Evolutionary conservation across 164 flowering plant genomes (phyloP).

Genomic region (Chimonanthus salicifolius): DNA sequence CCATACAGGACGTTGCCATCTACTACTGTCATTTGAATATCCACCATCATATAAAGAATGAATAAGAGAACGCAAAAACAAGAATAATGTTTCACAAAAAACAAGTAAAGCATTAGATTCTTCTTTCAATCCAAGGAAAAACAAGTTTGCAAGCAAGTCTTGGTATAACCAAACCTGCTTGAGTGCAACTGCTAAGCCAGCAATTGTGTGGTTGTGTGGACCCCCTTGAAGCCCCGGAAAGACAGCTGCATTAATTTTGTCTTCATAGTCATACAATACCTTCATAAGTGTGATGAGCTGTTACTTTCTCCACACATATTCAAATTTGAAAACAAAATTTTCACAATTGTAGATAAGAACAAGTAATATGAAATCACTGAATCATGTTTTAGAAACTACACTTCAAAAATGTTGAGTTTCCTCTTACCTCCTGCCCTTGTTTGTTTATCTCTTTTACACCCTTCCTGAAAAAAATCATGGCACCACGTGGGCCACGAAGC

Average conservation of each 20-base stretch:
- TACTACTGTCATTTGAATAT: too few species aligned
- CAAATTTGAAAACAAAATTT: too few species aligned
- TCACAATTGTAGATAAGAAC: too few species aligned
- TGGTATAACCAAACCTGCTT: constrained; percentile 56
- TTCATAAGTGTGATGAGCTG: constrained; percentile 18
- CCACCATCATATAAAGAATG: too few species aligned
- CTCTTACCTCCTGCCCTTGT: constrained; percentile 69
- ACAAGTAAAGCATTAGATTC: too few species aligned
- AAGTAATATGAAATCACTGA: neutral
- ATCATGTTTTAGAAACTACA: too few species aligned
- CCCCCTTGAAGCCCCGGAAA: constrained; percentile 99
- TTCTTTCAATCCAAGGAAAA: too few species aligned
- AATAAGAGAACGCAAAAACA: too few species aligned
- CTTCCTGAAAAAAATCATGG: constrained; percentile 89
- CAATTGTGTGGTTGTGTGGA: constrained; percentile 96
- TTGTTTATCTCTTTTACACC: constrained; percentile 86
- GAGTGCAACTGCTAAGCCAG: constrained; percentile 95
- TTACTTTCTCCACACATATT: too few species aligned
- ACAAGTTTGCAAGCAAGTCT: too few species aligned
- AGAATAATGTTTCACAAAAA: neutral
- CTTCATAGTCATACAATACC: constrained; percentile 94
- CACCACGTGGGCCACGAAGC: constrained; percentile 98
- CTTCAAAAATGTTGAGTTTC: too few species aligned
- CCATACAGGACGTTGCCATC: too few species aligned
- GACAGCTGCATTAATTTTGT: constrained; percentile 94